Evolutionary conservation across 352 stramenopile genomes (phyloP), one percentile per base, ranked within the genome.

Genomic region (Pythium dissotocum): DNA sequence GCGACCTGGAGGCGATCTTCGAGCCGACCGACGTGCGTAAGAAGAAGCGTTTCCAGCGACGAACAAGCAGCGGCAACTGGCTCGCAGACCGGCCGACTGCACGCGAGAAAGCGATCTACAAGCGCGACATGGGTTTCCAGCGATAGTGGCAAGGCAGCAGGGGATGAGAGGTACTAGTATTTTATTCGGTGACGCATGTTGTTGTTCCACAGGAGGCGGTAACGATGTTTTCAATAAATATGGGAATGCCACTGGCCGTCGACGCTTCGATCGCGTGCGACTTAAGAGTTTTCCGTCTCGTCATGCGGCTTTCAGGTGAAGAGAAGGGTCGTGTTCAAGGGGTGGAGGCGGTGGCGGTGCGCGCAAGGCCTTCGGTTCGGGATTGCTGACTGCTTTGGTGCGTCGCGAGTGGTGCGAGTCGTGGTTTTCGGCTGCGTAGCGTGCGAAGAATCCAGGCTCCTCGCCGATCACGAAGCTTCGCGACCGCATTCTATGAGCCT

Each of bases 41-140:
- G 66, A 93, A 94, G 71, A 91, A 90, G 63, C 81, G 80, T 32
- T 96, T 94, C 54, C 67, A 77, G 33, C 78, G 84, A 42, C 79
- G 88, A n/a, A 92, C 83, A 60, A 96, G 88, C 69, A 93, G 84
- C 32, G 88, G 86, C 12, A 94, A 96, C 73, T 96, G 88, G 88
- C 77, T 94, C 30, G 83, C 80, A 8, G 88, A 96, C 72, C 78
- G 80, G 16, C 85, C 86, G 10, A 94, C 86, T 8, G 83, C 85
- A 28, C 77, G 83, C 10, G 88, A 95, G 64, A 88, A 82, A 73
- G 83, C 87, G 6, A 70, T 91, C 38, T 95, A 95, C 73, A 89
- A 90, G 62, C 82, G 75, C 48, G 88, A 93, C 24, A 95, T 95
- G 88, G 88, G 88, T 18, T 95, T 92, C 54, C 56, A 80, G 9